phyloP scores from a whole-genome alignment of 805 yeast species.

The Ogataea angusta region DNA sequence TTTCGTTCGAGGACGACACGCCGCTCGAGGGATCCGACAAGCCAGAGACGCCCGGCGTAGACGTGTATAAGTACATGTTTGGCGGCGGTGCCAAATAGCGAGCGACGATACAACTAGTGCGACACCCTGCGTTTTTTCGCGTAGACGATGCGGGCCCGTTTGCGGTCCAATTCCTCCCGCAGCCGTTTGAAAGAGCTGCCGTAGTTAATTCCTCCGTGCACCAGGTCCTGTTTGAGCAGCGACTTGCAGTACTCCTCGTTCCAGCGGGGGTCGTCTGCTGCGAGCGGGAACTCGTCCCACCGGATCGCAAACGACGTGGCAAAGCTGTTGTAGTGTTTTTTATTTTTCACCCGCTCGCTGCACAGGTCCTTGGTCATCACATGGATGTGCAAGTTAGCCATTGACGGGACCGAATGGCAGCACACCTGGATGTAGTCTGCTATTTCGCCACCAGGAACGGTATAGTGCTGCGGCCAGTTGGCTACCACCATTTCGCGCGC shows the following conservation, averaged over 20 bases:
- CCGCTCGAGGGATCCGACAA: slow-evolving; percentile 38
- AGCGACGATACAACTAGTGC: not conserved
- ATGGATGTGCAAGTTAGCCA: slow-evolving; percentile 70
- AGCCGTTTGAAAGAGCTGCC: slow-evolving; percentile 43
- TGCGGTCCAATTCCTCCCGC: slow-evolving; percentile 16
- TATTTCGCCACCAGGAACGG: slow-evolving; percentile 15
- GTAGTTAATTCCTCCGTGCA: slow-evolving; percentile 40
- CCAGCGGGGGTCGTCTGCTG: slow-evolving; percentile 37
- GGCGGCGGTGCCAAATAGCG: slow-evolving; percentile 34
- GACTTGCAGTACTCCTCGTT: slow-evolving; percentile 35
- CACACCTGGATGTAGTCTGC: slow-evolving; percentile 47
- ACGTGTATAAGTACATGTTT: slow-evolving; percentile 42
- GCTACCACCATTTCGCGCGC: slow-evolving; percentile 28
- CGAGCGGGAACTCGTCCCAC: slow-evolving; percentile 47
- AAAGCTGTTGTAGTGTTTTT: slow-evolving; percentile 70
- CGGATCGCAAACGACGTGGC: slow-evolving; percentile 60
- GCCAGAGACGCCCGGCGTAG: slow-evolving; percentile 31
- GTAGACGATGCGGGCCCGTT: slow-evolving; percentile 3
- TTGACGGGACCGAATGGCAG: slow-evolving; percentile 67
- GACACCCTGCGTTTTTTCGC: not conserved
- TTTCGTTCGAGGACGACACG: slow-evolving; percentile 58
- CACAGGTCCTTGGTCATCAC: slow-evolving; percentile 63
- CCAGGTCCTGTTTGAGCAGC: slow-evolving; percentile 32
- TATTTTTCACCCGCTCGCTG: slow-evolving; percentile 53
- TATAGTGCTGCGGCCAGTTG: slow-evolving; percentile 18